A percentile compares a stretch with the other conserved stretches of the same genome.
These are phyloP conservation scores for Ligustrum vulgare DNA, from an alignment of 257 asterid genomes.

Conservation along the genomic window DNA sequence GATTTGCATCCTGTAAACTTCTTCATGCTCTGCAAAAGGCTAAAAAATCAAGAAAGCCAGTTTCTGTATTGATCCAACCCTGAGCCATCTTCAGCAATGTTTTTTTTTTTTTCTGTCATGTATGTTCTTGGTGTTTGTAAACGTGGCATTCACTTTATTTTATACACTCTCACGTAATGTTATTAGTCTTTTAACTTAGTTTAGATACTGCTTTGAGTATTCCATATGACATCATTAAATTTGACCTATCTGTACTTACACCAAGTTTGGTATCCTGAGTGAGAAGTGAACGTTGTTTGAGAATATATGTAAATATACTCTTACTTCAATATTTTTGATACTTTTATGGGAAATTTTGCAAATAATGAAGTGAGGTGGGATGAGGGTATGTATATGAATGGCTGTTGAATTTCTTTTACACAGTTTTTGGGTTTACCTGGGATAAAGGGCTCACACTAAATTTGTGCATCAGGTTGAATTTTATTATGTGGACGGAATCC, in stretches of 20 bases:
- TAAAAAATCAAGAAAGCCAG: not conserved
- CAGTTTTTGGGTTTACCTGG: not conserved
- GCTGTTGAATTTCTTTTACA: not conserved
- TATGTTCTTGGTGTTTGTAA: not conserved
- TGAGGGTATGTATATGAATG: not conserved
- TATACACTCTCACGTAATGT: not conserved
- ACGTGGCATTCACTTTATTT: not conserved
- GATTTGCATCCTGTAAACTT: not conserved
- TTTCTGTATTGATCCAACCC: not conserved
- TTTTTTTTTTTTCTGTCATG: not conserved
- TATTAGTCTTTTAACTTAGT: not conserved
- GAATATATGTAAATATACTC: no score
- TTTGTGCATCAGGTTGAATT: not conserved
- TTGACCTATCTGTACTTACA: not conserved
- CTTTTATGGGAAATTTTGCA: not conserved
- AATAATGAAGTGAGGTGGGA: not conserved
- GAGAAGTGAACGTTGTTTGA: not conserved
- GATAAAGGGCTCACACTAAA: not conserved
- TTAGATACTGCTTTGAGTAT: not conserved
- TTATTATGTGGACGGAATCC: not conserved
- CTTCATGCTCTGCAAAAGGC: not conserved
- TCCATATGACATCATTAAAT: not conserved
- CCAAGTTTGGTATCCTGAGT: not conserved
- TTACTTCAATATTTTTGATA: not conserved
- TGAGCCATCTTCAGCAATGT: not conserved